Base-by-base conservation (phyloP, 2,329 filamentous ascomycete species). In the Phialophora chinensis region DNA sequence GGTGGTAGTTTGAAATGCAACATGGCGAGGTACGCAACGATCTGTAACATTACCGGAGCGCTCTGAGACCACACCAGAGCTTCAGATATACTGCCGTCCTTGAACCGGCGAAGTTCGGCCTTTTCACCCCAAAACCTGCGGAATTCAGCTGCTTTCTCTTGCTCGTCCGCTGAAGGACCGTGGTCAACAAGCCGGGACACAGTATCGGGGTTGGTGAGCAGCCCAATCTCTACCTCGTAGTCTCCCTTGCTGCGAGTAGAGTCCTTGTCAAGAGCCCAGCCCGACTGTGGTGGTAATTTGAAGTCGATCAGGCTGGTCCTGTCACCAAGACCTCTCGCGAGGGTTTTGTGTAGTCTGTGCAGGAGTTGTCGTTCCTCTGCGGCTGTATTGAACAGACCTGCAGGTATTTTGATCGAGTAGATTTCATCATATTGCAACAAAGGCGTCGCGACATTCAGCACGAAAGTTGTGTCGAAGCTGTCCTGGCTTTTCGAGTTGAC, bases 61-160 rank as follows among this genome's bases (percentile, higher is more conserved):
- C 84, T 81, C 1, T 87, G 81, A 1, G 84, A 84, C 95, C 95
- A 99, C 23, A 96, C 89, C 33, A 98, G 82, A 74, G 91, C 97
- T 78, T 99, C 96, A 8, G 93, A 84, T 71, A 99, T 97, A 73
- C 90, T 94, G 25, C 95, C 95, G 74, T 98, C 93, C 73, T 93
- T 96, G 83, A 99, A 99, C 23, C 95, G 91, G 70, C 95, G 88
- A 54, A 99, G 84, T 77, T 99, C 95, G 1, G 95, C 87, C 76
- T 95, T 96, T 10, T 94, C 90, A 6, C 94, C 95, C 95, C 96
- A 99, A 76, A 99, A 98, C 38, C 89, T 87, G 42, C 92, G 91
- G 77, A 97, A 99, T 35, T 85, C 85, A 10, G 88, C 88, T 27
- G 93, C 90, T 69, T 92, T 91, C 70, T 90, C 88, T 77, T 94